These are phyloP conservation scores for Plasmopara muralis DNA, from an alignment of 352 stramenopile genomes.

Conservation along the genomic window DNA sequence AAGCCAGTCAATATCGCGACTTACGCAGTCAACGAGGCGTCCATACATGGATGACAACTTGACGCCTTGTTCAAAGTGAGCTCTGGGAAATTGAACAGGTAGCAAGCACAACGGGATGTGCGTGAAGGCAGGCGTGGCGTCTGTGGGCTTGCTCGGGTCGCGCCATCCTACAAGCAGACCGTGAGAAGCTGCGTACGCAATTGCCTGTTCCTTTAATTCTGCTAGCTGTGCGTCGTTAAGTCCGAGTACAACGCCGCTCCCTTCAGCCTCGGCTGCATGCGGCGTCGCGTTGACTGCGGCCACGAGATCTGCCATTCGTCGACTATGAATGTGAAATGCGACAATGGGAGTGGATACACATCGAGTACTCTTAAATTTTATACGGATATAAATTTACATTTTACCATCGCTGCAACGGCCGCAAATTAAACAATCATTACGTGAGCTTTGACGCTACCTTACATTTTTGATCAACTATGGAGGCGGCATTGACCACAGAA, in stretches of 20 bases:
- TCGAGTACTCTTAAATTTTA: too few relatives aligned
- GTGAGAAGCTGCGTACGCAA: slow-evolving; percentile 65
- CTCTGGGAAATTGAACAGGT: slow-evolving; percentile 48
- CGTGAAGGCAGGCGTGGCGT: slow-evolving; percentile 44
- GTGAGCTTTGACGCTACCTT: too few relatives aligned
- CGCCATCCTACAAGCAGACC: slow-evolving; percentile 66
- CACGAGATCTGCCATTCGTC: slow-evolving; percentile 39
- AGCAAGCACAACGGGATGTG: slow-evolving; percentile 75
- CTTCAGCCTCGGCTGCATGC: slow-evolving; percentile 5
- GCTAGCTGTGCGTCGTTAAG: slow-evolving; percentile 34
- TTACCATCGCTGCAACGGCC: too few relatives aligned
- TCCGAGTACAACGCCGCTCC: slow-evolving; percentile 35
- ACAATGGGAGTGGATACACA: neutral
- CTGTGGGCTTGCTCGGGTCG: slow-evolving; percentile 18
- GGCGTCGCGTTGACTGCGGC: slow-evolving; percentile 27
- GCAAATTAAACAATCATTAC: too few relatives aligned
- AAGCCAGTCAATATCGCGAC: slow-evolving; percentile 74
- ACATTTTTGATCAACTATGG: neutral
- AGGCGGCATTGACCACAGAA: neutral
- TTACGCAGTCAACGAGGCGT: slow-evolving; percentile 71
- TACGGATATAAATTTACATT: too few relatives aligned
- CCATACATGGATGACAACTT: slow-evolving; percentile 68
- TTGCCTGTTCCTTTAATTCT: slow-evolving; percentile 60
- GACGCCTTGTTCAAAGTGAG: slow-evolving; percentile 61
- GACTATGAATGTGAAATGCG: neutral